phyloP scores from a whole-genome alignment of 805 yeast species.

The Candida maris region DNA sequence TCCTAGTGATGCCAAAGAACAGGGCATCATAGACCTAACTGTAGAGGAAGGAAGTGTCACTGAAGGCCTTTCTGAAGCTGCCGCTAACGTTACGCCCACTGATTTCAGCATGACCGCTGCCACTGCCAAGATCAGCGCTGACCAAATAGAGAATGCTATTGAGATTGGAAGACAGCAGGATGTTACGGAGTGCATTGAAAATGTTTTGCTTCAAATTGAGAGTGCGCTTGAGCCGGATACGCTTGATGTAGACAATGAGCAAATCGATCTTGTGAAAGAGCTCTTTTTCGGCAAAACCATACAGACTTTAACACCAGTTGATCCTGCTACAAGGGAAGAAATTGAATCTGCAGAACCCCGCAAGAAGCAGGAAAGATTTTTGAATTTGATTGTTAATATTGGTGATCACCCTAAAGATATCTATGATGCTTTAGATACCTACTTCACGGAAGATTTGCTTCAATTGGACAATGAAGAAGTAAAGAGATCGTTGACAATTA shows the following conservation, averaged over 20 bases:
- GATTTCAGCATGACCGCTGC: conserved; percentile 27
- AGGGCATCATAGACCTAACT: conserved; percentile 1
- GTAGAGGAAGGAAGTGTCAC: not conserved
- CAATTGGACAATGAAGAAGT: conserved; percentile 69
- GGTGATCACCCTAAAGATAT: conserved; percentile 85
- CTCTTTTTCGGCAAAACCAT: conserved; percentile 83
- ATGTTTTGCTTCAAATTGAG: conserved; percentile 86
- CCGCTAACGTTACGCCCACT: not conserved
- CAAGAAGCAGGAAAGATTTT: conserved; percentile 66
- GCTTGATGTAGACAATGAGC: conserved; percentile 74
- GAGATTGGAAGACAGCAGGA: conserved; percentile 93
- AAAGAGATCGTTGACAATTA: conserved; percentile 67
- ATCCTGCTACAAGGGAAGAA: conserved; percentile 27
- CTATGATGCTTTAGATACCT: conserved; percentile 86
- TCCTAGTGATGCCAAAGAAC: conserved; percentile 9
- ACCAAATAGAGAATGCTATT: conserved; percentile 68
- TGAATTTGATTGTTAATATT: conserved; percentile 78
- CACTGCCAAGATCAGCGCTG: conserved; percentile 43
- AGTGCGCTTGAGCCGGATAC: conserved; percentile 72
- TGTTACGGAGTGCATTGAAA: conserved; percentile 95
- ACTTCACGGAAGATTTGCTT: conserved; percentile 71
- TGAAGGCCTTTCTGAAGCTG: not conserved
- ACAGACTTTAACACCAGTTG: conserved; percentile 63
- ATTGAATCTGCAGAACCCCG: conserved; percentile 33
- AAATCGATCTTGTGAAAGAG: conserved; percentile 72